phyloP scores from a whole-genome alignment of 2,329 filamentous ascomycete species.

The Xylariaceae sp. region DNA sequence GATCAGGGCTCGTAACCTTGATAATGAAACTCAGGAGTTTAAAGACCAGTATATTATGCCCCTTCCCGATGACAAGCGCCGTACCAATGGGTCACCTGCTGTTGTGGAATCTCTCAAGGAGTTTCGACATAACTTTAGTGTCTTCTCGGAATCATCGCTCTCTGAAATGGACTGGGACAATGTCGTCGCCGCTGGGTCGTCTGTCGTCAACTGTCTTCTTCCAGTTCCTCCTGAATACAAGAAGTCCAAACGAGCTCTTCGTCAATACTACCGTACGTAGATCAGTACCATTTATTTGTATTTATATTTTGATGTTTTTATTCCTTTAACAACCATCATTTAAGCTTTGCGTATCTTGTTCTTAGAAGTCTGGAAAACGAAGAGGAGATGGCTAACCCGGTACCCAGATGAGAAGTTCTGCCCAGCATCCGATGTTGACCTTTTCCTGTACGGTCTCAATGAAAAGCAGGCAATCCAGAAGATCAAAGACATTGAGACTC shows the following conservation, averaged over 20 bases:
- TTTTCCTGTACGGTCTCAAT: conserved; percentile 81
- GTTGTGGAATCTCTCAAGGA: conserved; percentile 70
- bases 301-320: not conserved
- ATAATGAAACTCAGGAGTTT: conserved; percentile 62
- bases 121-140: conserved; percentile 78
- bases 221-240: conserved; percentile 69
- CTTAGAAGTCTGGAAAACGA: not conserved
- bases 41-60: conserved; percentile 73
- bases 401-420: conserved; percentile 36
- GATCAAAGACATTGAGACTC: conserved; percentile 79
- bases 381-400: conserved; percentile 7
- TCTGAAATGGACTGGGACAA: conserved; percentile 82
- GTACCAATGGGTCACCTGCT: conserved; percentile 66
- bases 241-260: conserved; percentile 65
- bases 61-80: conserved; percentile 66
- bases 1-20: conserved; percentile 65
- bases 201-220: conserved; percentile 78
- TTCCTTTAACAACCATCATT: too few relatives aligned
- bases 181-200: conserved; percentile 80
- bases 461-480: conserved; percentile 82
- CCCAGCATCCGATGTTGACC: conserved; percentile 84
- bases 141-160: conserved; percentile 82
- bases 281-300: conserved; percentile 64
- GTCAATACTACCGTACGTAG: conserved; percentile 81
- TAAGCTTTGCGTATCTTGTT: too few relatives aligned